A percentile compares a stretch with the other conserved stretches of the same genome.
phyloP scores from a whole-genome alignment of 1,284 basidiomycete genomes.

The Ganoderma multipileum region DNA sequence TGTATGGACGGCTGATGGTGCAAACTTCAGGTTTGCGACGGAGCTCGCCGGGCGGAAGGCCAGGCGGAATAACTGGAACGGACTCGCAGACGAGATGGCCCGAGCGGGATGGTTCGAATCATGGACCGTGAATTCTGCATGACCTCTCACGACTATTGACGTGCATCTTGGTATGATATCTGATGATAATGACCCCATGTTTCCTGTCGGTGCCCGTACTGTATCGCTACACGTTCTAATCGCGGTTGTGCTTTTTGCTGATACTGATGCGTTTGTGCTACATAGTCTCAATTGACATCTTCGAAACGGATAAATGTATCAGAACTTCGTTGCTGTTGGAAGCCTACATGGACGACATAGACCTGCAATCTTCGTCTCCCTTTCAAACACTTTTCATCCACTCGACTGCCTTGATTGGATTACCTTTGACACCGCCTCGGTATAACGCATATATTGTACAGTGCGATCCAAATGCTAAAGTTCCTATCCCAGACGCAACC shows the following conservation, averaged over 20 bases:
- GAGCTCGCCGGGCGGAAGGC: constrained; percentile 78
- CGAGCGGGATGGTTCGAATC: constrained; percentile 72
- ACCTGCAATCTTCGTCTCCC: background rate
- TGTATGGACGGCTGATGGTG: background rate
- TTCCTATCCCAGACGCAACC: background rate
- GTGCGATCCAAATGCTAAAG: background rate
- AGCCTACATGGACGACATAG: background rate
- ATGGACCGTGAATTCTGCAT: constrained; percentile 17
- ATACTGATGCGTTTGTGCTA: background rate
- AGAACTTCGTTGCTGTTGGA: background rate
- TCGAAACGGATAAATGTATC: background rate
- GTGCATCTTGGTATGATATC: background rate
- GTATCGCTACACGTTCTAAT: background rate
- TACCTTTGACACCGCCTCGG: background rate
- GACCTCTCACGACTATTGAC: background rate
- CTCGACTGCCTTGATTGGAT: background rate
- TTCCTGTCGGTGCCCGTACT: background rate
- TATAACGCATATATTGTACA: background rate
- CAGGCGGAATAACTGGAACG: constrained; percentile 62
- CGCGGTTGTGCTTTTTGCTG: background rate
- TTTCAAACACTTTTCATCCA: background rate
- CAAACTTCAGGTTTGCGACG: constrained; percentile 67
- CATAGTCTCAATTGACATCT: background rate
- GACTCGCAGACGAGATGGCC: constrained; percentile 75
- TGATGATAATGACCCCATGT: background rate